phyloP scores from a whole-genome alignment of 352 stramenopile species.

The Albugo laibachii region DNA sequence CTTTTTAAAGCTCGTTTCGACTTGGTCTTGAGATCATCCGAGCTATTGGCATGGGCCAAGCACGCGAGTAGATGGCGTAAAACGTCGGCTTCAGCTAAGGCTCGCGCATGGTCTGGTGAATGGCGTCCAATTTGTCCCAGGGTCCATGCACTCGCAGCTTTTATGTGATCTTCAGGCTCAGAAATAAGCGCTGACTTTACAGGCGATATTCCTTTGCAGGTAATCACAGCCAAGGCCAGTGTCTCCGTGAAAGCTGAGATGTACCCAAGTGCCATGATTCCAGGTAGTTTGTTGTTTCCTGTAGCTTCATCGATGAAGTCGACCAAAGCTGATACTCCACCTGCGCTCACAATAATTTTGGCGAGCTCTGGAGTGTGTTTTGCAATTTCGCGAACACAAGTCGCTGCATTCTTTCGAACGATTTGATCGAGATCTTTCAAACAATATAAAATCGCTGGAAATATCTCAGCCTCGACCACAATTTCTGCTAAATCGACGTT shows the following conservation, averaged over 20 bases:
- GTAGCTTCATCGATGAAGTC: conserved; percentile 83
- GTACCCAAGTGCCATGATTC: conserved; percentile 91
- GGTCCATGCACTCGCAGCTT: conserved; percentile 88
- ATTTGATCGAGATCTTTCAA: conserved; percentile 88
- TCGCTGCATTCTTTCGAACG: conserved; percentile 92
- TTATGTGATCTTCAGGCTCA: conserved; percentile 91
- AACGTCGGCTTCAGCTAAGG: conserved; percentile 84
- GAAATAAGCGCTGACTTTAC: conserved; percentile 86
- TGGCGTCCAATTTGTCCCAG: conserved; percentile 88
- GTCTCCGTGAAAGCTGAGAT: conserved; percentile 91
- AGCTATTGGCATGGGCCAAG: conserved; percentile 84
- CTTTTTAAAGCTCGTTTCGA: conserved; percentile 87
- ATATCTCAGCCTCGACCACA: conserved; percentile 91
- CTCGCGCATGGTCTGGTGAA: conserved; percentile 84
- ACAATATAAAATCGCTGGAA: conserved; percentile 89
- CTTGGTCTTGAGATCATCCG: conserved; percentile 88
- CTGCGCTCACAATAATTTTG: conserved; percentile 90
- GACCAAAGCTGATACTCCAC: conserved; percentile 85
- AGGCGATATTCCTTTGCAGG: conserved; percentile 82
- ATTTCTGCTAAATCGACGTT: conserved; percentile 89
- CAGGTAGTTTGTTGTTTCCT: conserved; percentile 86
- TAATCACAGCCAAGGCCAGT: conserved; percentile 86
- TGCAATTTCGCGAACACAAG: conserved; percentile 86
- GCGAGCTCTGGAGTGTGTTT: conserved; percentile 91
- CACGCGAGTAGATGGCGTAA: conserved; percentile 84